Percentiles rank a stretch among this genome's conserved stretches.
phyloP scores from a whole-genome alignment of 2,329 filamentous ascomycete species.

The Thielaviopsis punctulata region DNA sequence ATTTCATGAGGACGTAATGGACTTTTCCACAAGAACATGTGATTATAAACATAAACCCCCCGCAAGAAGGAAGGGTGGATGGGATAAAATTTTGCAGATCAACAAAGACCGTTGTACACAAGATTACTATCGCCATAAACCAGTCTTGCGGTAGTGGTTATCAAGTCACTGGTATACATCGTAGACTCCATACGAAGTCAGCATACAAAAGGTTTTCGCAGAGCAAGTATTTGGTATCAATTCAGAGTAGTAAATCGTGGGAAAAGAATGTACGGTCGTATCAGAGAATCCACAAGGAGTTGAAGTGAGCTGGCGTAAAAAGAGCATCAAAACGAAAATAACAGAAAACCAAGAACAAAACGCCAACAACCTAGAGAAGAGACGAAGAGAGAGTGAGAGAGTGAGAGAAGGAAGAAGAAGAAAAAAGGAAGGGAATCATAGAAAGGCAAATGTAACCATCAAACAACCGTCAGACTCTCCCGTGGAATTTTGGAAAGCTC shows the following conservation, averaged over 20 bases:
- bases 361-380: constrained; percentile 7
- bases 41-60: no score
- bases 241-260: neutral
- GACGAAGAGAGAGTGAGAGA: constrained; percentile 5
- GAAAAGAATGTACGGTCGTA: neutral
- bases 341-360: constrained; percentile 9
- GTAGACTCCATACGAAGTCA: no score
- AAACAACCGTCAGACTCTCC: constrained; percentile 8
- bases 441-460: constrained; percentile 3
- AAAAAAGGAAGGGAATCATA: constrained; percentile 4
- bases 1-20: no score
- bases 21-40: no score
- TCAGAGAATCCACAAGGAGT: neutral
- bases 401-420: neutral
- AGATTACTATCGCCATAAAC: no score
- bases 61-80: no score
- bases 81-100: no score
- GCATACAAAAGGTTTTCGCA: neutral
- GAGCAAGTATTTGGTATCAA: neutral
- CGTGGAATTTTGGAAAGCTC: constrained; percentile 4
- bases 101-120: no score
- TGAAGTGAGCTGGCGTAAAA: neutral
- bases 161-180: no score
- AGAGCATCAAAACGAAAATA: constrained; percentile 2
- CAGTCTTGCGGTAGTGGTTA: no score